Evolutionary conservation across 768 basidiomycete genomes (phyloP).

Genomic region (Cystofilobasidium capitatum): DNA sequence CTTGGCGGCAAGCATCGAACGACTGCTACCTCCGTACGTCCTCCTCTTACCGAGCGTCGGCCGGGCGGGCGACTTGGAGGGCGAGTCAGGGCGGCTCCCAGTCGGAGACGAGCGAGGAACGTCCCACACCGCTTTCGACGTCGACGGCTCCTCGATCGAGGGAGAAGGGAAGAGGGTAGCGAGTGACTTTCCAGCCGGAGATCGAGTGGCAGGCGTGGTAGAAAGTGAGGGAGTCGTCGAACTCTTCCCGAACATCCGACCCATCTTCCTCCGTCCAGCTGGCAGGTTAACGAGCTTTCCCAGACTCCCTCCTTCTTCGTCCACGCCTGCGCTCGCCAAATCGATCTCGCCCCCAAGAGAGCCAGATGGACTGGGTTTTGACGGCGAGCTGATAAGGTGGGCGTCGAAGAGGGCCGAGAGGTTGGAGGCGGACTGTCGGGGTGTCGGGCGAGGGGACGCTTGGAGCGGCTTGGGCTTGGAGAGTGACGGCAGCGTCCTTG

Average conservation of each 20-base stretch:
- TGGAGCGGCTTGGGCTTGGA: slow-evolving; percentile 1
- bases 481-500: no score
- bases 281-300: slow-evolving; percentile 5
- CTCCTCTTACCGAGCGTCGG: no score
- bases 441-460: neutral
- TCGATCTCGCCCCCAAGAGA: neutral
- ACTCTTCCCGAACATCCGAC: neutral
- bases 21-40: slow-evolving; percentile 24
- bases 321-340: neutral
- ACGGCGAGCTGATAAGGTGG: neutral
- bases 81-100: neutral
- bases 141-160: neutral
- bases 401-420: neutral
- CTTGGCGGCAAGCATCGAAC: slow-evolving; percentile 17
- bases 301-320: neutral
- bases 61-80: no score
- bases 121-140: neutral
- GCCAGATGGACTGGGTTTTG: neutral
- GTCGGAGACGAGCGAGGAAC: neutral
- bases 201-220: neutral
- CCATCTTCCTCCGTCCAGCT: neutral
- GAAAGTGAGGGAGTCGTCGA: neutral
- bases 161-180: neutral
- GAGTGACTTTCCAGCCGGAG: neutral
- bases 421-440: neutral